phyloP scores from a whole-genome alignment of 1,139 yeast species.

The Suhomyces maxii region DNA sequence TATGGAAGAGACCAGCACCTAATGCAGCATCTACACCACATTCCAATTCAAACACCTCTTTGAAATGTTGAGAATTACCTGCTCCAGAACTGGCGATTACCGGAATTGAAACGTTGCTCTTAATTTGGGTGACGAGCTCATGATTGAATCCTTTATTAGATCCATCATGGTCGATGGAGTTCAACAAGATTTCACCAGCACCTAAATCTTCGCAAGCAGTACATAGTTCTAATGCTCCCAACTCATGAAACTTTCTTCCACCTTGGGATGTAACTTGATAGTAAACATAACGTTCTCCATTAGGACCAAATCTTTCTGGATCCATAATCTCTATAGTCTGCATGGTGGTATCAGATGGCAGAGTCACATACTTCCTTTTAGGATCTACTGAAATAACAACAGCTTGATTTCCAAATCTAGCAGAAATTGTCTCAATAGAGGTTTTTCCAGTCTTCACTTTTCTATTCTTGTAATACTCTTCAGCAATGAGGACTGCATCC shows the following conservation, averaged over 20 bases:
- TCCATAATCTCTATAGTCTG: conserved; percentile 46
- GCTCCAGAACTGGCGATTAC: conserved; percentile 98
- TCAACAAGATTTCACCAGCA: conserved; percentile 92
- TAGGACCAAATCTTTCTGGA: conserved; percentile 65
- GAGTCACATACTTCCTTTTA: conserved; percentile 69
- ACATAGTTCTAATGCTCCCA: conserved; percentile 89
- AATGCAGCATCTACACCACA: conserved; percentile 93
- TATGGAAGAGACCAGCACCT: conserved; percentile 97
- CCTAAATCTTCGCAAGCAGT: conserved; percentile 88
- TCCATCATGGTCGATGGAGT: conserved; percentile 96
- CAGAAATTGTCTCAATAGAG: conserved; percentile 89
- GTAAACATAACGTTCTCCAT: conserved; percentile 86
- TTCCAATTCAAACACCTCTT: conserved; percentile 70
- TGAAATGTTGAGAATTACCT: conserved; percentile 86
- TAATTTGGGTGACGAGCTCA: conserved; percentile 77
- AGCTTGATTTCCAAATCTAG: conserved; percentile 92
- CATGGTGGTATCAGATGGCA: conserved; percentile 63
- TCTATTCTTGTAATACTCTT: conserved; percentile 64
- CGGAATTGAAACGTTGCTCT: conserved; percentile 75
- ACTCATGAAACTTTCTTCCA: conserved; percentile 83
- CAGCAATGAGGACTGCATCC: conserved; percentile 94
- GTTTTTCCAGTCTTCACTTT: conserved; percentile 64
- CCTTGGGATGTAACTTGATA: conserved; percentile 96
- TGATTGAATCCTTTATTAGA: conserved; percentile 89
- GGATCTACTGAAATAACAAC: conserved; percentile 98